Percentiles rank a stretch among this genome's conserved stretches.
These are phyloP conservation scores for Clonostachys solani DNA, from an alignment of 2,329 filamentous ascomycete genomes.

Conservation along the genomic window DNA sequence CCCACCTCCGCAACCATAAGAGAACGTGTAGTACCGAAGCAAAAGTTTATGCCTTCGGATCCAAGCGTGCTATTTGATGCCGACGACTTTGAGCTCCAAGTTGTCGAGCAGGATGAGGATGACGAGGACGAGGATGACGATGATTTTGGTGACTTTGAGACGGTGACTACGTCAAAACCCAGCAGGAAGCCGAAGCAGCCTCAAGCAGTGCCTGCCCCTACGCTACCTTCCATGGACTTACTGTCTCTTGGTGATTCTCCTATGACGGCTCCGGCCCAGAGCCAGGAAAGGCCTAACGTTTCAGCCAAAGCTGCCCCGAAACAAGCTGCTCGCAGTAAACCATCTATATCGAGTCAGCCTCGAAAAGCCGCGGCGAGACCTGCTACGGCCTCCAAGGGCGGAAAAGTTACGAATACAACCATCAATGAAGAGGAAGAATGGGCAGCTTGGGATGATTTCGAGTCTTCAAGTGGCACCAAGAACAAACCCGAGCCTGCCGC, in stretches of 20 bases:
- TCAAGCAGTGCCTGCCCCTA: conserved; percentile 8
- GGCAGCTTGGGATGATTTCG: conserved; percentile 45
- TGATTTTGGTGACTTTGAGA: conserved; percentile 59
- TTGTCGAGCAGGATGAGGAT: conserved; percentile 32
- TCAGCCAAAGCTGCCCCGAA: conserved; percentile 12
- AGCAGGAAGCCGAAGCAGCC: conserved; percentile 2
- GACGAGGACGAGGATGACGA: conserved; percentile 46
- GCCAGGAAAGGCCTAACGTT: conserved; percentile 5
- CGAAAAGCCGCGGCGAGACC: neutral
- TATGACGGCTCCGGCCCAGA: conserved; percentile 6
- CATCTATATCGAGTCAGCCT: conserved; percentile 16
- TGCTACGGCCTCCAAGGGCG: conserved; percentile 1
- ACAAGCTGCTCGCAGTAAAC: conserved; percentile 46
- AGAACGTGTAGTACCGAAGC: conserved; percentile 10
- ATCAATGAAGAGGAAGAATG: conserved; percentile 37
- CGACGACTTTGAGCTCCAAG: conserved; percentile 43
- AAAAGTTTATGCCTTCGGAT: conserved; percentile 21
- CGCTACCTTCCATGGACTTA: conserved; percentile 30
- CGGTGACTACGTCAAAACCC: conserved; percentile 20
- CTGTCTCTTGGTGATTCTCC: conserved; percentile 29
- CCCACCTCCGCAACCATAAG: neutral
- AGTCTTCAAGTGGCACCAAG: conserved; percentile 9
- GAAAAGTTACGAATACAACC: neutral
- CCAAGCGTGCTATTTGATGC: conserved; percentile 65
- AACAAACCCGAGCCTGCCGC: conserved; percentile 6